Percentiles rank a stretch among this genome's conserved stretches.
phyloP scores from a whole-genome alignment of 2,329 filamentous ascomycete genomes.

The Mollisia scopiformis region DNA sequence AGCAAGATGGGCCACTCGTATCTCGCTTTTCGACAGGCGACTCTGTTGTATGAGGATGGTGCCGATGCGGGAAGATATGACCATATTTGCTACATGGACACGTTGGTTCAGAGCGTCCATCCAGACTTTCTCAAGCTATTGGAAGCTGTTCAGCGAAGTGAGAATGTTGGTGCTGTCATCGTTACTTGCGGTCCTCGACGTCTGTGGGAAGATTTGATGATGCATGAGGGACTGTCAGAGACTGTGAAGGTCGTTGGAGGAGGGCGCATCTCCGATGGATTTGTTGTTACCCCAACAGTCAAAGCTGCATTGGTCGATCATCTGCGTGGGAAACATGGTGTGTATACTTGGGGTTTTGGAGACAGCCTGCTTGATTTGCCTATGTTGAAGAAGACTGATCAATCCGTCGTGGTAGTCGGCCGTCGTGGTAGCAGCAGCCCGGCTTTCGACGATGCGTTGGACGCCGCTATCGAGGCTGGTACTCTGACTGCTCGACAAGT shows the following conservation, averaged over 20 bases:
- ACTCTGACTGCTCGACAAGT: slow-evolving; percentile 49
- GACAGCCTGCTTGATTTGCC: slow-evolving; percentile 60
- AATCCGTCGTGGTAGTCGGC: slow-evolving; percentile 60
- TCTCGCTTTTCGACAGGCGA: slow-evolving; percentile 55
- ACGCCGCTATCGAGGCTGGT: slow-evolving; percentile 42
- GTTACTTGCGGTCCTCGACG: slow-evolving; percentile 56
- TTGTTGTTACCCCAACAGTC: slow-evolving; percentile 52
- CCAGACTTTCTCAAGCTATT: slow-evolving; percentile 50
- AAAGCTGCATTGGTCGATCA: slow-evolving; percentile 52
- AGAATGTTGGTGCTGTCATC: slow-evolving; percentile 49
- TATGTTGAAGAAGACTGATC: slow-evolving; percentile 57
- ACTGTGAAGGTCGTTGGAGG: slow-evolving; percentile 55
- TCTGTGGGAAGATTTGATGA: slow-evolving; percentile 59
- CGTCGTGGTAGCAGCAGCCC: slow-evolving; percentile 41
- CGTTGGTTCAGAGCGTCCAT: slow-evolving; percentile 47
- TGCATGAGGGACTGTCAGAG: slow-evolving; percentile 43
- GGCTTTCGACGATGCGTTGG: slow-evolving; percentile 57
- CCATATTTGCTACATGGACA: slow-evolving; percentile 46
- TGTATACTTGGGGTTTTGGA: slow-evolving; percentile 59
- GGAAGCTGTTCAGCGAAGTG: slow-evolving; percentile 38
- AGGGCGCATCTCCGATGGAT: slow-evolving; percentile 48
- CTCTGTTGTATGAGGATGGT: slow-evolving; percentile 54
- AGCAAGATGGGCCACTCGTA: slow-evolving; percentile 53
- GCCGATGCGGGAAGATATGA: slow-evolving; percentile 44
- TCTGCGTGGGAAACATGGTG: slow-evolving; percentile 39